These are phyloP conservation scores for Populus tomentosa DNA, from an alignment of 441 rosid genomes.

Conservation along the genomic window DNA sequence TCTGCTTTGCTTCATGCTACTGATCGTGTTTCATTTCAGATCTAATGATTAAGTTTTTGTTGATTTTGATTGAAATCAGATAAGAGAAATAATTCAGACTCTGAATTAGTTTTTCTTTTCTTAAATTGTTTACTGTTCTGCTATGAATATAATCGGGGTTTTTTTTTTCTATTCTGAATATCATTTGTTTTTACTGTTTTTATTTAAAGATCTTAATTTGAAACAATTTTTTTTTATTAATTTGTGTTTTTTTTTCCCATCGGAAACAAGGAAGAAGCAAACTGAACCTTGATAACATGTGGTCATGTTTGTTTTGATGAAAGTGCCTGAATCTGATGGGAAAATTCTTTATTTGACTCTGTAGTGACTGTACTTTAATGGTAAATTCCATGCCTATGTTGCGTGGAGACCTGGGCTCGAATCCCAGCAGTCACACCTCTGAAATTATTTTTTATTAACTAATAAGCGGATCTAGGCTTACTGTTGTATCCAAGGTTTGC, in stretches of 20 bases:
- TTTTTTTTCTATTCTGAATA: too few species aligned
- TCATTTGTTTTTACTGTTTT: neutral
- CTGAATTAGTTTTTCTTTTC: neutral
- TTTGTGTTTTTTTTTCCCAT: too few species aligned
- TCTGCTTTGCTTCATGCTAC: neutral
- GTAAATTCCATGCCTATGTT: slow-evolving; percentile 20
- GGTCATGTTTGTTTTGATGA: neutral
- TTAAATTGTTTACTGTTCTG: neutral
- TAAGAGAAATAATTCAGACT: too few species aligned
- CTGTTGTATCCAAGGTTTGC: neutral
- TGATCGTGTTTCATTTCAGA: neutral
- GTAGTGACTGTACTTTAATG: slow-evolving; percentile 26
- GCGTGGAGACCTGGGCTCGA: slow-evolving; percentile 50
- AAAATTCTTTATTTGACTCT: neutral
- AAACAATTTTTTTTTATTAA: neutral
- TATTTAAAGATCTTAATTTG: neutral
- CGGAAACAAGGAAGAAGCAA: neutral
- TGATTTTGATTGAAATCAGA: neutral
- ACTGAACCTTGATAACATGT: neutral
- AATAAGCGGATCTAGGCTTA: neutral
- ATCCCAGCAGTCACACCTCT: slow-evolving; percentile 33
- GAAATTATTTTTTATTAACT: neutral
- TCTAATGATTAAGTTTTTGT: neutral
- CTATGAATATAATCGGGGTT: too few species aligned
- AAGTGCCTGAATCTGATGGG: neutral